phyloP scores from a whole-genome alignment of 164 flowering plant species.

The Stephania yunnanensis region DNA sequence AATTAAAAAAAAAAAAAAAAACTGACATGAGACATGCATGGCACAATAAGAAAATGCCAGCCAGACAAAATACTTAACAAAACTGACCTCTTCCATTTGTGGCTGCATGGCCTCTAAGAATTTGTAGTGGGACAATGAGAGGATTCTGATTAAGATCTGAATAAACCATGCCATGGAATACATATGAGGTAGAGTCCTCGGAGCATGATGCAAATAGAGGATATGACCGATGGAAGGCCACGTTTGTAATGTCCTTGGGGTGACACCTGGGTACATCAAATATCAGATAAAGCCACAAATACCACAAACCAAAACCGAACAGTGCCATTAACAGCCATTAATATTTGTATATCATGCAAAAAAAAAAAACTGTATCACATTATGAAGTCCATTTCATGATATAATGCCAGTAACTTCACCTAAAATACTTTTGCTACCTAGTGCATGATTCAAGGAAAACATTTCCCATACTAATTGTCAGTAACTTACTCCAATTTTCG shows the following conservation, averaged over 20 bases:
- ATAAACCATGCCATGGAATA: constrained; percentile 96
- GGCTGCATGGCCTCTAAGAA: constrained; percentile 73
- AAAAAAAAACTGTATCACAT: background rate
- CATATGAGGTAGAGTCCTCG: constrained; percentile 81
- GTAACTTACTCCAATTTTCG: constrained; percentile 57
- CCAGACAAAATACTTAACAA: background rate
- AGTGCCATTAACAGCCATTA: background rate
- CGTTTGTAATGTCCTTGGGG: constrained; percentile 75
- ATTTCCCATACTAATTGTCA: background rate
- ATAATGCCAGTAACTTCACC: background rate
- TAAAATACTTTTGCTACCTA: background rate
- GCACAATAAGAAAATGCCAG: background rate
- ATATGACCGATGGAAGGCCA: constrained; percentile 78
- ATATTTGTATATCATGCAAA: background rate
- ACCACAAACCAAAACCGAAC: background rate
- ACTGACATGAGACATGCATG: background rate
- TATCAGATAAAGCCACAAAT: constrained; percentile 11
- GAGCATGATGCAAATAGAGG: constrained; percentile 95
- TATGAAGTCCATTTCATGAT: background rate
- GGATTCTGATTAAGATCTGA: constrained; percentile 91
- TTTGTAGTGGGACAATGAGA: constrained; percentile 79
- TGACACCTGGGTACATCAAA: constrained; percentile 54
- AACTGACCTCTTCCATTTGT: constrained; percentile 78
- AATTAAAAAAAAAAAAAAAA: no score
- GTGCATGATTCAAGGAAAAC: background rate